phyloP scores from a whole-genome alignment of 2,329 filamentous ascomycete species.

The Fusarium transvaalense region DNA sequence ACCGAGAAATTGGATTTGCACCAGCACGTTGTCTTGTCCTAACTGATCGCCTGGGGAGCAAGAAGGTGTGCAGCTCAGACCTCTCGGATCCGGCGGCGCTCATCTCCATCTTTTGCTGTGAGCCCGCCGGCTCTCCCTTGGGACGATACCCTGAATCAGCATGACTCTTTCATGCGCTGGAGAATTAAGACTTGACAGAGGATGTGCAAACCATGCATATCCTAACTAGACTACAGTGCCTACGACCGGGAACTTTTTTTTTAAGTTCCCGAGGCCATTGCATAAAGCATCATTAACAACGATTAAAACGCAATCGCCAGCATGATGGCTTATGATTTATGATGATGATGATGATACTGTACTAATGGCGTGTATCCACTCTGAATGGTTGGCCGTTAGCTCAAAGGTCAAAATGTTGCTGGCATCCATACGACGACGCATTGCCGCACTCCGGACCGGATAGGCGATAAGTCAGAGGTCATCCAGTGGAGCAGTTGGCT shows the following conservation, averaged over 20 bases:
- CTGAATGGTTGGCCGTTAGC: constrained; percentile 31
- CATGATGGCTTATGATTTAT: constrained; percentile 35
- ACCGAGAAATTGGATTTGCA: constrained; percentile 35
- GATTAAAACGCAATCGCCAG: constrained; percentile 26
- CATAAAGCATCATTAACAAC: constrained; percentile 25
- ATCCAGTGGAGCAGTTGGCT: neutral
- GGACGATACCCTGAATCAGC: constrained; percentile 9
- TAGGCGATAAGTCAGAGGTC: constrained; percentile 21
- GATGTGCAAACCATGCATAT: neutral
- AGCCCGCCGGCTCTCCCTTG: constrained; percentile 24
- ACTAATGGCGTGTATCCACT: constrained; percentile 38
- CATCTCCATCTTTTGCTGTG: constrained; percentile 28
- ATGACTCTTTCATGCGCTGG: constrained; percentile 25
- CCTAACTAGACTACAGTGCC: no score
- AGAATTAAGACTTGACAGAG: constrained; percentile 6
- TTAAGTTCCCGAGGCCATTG: constrained; percentile 24
- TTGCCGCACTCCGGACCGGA: constrained; percentile 45
- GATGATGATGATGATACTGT: constrained; percentile 44
- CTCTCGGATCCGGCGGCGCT: constrained; percentile 33
- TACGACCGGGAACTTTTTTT: neutral
- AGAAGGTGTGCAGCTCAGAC: constrained; percentile 36
- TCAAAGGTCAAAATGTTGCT: constrained; percentile 30
- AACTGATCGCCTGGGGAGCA: constrained; percentile 24
- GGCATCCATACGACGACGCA: constrained; percentile 34
- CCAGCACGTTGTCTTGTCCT: constrained; percentile 30